Evolutionary conservation across 1,284 basidiomycete genomes (phyloP), one percentile per base, ranked within the genome.

Genomic region (Singerocomus inundabilis): DNA sequence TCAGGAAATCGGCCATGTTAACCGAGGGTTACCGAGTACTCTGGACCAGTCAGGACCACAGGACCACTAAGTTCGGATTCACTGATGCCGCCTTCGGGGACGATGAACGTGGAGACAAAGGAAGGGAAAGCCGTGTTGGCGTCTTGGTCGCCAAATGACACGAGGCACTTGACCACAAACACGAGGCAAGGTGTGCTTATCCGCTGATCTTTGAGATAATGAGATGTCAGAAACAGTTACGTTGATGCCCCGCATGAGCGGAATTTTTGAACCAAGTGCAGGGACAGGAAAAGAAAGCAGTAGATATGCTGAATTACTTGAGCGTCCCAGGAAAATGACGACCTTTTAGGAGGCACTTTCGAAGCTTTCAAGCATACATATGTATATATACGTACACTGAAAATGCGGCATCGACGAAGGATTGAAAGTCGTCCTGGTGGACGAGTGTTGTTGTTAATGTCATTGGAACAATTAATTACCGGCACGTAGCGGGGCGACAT

Each of bases 181-280:
- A 57, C 6, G 57, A 46, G 53, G 48, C 34, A 48, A 26, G 18
- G 29, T 46, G 40, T 46, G 30, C 26, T 11, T 18, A 32, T 49
- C 16, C 41, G 32, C 38, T 21, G 11, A n/a, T 36, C 31, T 8
- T 41, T 30, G 25, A 25, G 35, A 44, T 13, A 40, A 54, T n/a
- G 24, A 21, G 21, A 11, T 34, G 38, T 34, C 51, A 40, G 21
- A 30, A 36, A 36, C 29, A 18, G 44, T 41, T 34, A 39, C 13
- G 35, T n/a, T 34, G 30, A 24, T 28, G 39, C 40, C 40, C 35
- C 26, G 39, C 39, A 16, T 46, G 44, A 32, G 18, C n/a, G 15
- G 18, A 18, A 31, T 35, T 26, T 24, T 38, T 7, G 33, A 15
- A 38, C 13, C 43, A 40, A 36, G 34, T 29, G 26, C 36, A 26